Evolutionary conservation across 1,284 basidiomycete species (phyloP).

Genomic region (Tilletia horrida): DNA sequence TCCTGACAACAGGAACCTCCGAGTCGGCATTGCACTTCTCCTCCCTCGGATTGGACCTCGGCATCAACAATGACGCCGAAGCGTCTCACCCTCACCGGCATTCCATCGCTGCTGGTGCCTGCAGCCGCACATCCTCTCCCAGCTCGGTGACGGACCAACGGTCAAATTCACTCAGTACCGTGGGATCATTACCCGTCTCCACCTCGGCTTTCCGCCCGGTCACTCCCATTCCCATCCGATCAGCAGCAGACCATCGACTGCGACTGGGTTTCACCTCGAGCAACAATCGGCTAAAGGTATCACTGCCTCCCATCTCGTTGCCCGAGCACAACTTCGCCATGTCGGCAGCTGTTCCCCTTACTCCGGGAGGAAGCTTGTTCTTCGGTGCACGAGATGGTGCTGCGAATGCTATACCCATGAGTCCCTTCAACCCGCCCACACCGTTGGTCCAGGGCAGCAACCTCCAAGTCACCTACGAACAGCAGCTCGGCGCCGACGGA

Average conservation of each 20-base stretch:
- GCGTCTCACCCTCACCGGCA: neutral
- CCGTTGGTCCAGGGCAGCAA: constrained; percentile 29
- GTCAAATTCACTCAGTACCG: constrained; percentile 8
- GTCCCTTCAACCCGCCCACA: constrained; percentile 47
- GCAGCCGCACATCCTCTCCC: neutral
- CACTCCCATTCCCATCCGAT: neutral
- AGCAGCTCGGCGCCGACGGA: constrained; percentile 9
- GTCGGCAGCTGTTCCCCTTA: constrained; percentile 30
- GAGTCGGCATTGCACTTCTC: neutral
- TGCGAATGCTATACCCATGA: constrained; percentile 39
- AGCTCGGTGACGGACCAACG: neutral
- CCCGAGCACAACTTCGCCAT: constrained; percentile 5
- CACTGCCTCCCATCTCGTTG: constrained; percentile 14
- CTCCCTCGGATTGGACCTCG: constrained; percentile 16
- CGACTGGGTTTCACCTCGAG: neutral
- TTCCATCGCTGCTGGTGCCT: neutral
- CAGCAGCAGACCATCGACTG: neutral
- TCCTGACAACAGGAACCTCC: neutral
- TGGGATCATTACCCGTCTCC: neutral
- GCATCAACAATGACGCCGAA: neutral
- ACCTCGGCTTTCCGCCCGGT: neutral
- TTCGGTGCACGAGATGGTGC: constrained; percentile 45
- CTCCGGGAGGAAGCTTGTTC: constrained; percentile 42
- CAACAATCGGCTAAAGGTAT: constrained; percentile 21
- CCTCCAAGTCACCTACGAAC: constrained; percentile 23